Evolutionary conservation across 352 stramenopile genomes (phyloP), one percentile per base, ranked within the genome.

Genomic region (Phytophthora sojae): DNA sequence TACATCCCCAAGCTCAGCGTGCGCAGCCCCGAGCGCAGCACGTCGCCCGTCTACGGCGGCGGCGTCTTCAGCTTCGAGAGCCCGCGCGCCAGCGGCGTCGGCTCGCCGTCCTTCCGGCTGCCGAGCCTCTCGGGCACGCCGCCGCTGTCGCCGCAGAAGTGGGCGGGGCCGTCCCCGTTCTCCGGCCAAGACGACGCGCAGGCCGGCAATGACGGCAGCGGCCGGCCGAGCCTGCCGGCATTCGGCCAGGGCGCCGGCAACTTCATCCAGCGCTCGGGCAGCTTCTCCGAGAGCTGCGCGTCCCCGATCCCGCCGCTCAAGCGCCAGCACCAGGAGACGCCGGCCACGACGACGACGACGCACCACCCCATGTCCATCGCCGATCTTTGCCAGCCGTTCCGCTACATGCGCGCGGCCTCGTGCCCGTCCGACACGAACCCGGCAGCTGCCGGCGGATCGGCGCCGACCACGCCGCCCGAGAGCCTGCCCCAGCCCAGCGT

Each of bases 341-440:
- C 37, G 32, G 12, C 32, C 32, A 14, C 32, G 12, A 39, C 32
- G 32, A 14, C 32, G 32, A 15, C 32, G 9, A 58, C 66, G 29
- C 72, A 66, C 56, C 73, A 73, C 53, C 9, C 50, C 61, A 81
- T 78, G 69, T 77, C 69, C 32, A 79, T 86, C 32, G 77, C 83
- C 6, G 81, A 90, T 19, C 77, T 91, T 21, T 82, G 83, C 49
- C 77, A 82, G 51, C 86, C 86, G 0, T 85, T 90, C 55, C 69
- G 62, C 37, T 94, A 94, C 77, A 71, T 90, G 58, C 83, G 86
- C 17, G 82, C 86, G 23, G 70, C 83, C 15, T 94, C 86, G 25
- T 94, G 86, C 74, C 86, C 86, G 26, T 94, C 86, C 23, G 86
- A 94, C 62, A 82, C 85, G n/a, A 88, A 87, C 55, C 60, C 58